Conservation (phyloP, 179 eudicot genomes). For the Beta corolliflora region DNA sequence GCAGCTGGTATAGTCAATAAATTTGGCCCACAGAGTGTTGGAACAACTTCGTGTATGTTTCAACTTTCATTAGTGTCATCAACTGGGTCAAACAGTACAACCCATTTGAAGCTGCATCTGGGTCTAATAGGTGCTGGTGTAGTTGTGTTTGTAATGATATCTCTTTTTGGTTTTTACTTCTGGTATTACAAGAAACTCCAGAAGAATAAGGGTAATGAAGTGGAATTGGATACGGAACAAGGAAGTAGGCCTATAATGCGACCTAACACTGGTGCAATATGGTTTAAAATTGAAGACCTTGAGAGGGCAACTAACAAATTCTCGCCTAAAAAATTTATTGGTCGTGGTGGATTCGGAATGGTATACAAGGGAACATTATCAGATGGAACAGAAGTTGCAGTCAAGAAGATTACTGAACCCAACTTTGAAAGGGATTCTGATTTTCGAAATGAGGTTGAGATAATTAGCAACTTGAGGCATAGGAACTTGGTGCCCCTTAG, state of each 20-base stretch:
- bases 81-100: conserved; percentile 26
- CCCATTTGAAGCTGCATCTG: conserved; percentile 36
- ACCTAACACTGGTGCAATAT: conserved; percentile 64
- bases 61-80: conserved; percentile 36
- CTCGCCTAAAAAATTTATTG: conserved; percentile 63
- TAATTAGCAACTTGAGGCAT: conserved; percentile 70
- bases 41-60: conserved; percentile 54
- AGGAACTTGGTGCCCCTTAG: conserved; percentile 70
- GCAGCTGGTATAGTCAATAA: conserved; percentile 74
- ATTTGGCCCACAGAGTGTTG: conserved; percentile 58
- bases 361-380: conserved; percentile 59
- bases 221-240: conserved; percentile 33
- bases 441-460: conserved; percentile 76
- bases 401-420: conserved; percentile 61
- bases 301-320: conserved; percentile 62
- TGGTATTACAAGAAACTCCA: conserved; percentile 54
- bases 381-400: conserved; percentile 63
- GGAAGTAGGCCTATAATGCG: conserved; percentile 53
- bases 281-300: conserved; percentile 67
- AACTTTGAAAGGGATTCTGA: conserved; percentile 61
- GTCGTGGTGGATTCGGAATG: conserved; percentile 75
- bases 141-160: conserved; percentile 41
- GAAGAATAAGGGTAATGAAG: conserved; percentile 20
- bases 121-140: conserved; percentile 58
- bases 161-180: conserved; percentile 43